Base-by-base conservation (phyloP, 345 rosid genomes). In the Populus pruinosa region DNA sequence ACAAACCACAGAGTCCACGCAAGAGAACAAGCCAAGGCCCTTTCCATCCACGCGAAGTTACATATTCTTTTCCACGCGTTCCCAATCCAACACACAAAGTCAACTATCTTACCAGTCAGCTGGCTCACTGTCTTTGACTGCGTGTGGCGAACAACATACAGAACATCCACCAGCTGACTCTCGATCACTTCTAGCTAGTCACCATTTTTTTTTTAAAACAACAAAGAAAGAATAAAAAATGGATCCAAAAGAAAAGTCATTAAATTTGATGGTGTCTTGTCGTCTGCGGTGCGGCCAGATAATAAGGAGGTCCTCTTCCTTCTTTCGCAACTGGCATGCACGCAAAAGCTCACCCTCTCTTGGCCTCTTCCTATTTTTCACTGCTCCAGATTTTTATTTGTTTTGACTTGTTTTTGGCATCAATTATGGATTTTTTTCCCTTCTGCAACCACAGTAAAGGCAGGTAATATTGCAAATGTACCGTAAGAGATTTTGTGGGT, bases 211-310 rank as follows among this genome's bases (percentile, higher is more conserved):
- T 69, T 53, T 50, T 14, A 33, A 33, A 31, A 20, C 2, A n/a
- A 56, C n/a, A 56, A 56, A n/a, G 3, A 9, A 59, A 10, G 23
- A 59, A 59, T 59, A 59, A 59, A 59, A 53, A 20, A 17, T 1
- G n/a, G 17, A 25, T 41, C 18, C 18, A 8, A 25, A 69, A 10
- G 64, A 53, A 20, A 39, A 41, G 71, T 38, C 72, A 41, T 41
- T 69, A 38, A 69, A 69, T 39, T 69, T 43, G 61, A 70, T 25
- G 73, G 73, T 7, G 61, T 69, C 55, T 70, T 49, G 73, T 70
- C 29, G 64, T 59, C 64, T 59, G 64, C 64, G 64, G 64, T 59
- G 29, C 73, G 12, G 38, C 12, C n/a, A 49, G 73, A 65, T 31
- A 8, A 29, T 65, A 65, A 65, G 69, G 67, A 29, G 69, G 21